Conservation (phyloP, 768 basidiomycete species). For the Termitomyces sp. region DNA sequence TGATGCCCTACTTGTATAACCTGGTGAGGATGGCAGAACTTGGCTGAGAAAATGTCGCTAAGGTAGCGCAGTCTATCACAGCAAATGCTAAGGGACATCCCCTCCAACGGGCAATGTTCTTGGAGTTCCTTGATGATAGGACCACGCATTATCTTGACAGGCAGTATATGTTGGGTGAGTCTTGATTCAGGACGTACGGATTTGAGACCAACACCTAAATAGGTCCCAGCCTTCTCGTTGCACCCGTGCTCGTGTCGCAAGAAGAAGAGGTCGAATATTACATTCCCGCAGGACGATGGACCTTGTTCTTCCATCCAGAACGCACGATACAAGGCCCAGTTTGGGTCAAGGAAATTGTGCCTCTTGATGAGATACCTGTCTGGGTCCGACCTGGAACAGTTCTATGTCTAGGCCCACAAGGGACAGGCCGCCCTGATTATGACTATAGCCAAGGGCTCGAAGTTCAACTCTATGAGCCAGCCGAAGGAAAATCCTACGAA, state of each 20-base stretch:
- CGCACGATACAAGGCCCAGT: conserved; percentile 55
- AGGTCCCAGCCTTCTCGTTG: conserved; percentile 60
- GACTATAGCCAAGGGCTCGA: conserved; percentile 49
- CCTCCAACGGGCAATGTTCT: conserved; percentile 63
- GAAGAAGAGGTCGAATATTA: conserved; percentile 60
- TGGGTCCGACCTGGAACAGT: conserved; percentile 62
- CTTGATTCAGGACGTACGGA: not conserved
- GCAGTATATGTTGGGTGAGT: conserved; percentile 50
- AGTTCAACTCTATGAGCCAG: conserved; percentile 52
- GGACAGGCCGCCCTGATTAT: conserved; percentile 58
- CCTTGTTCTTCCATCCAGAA: conserved; percentile 53
- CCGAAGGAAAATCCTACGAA: conserved; percentile 37
- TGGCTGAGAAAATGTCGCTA: conserved; percentile 1
- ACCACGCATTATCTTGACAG: conserved; percentile 60
- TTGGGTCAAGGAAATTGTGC: conserved; percentile 65
- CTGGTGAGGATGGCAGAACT: conserved; percentile 34
- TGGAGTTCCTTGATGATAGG: conserved; percentile 59
- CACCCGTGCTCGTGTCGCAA: conserved; percentile 56
- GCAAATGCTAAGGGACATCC: conserved; percentile 54
- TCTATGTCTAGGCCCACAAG: conserved; percentile 54
- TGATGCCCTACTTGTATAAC: conserved; percentile 74
- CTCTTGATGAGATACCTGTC: conserved; percentile 63
- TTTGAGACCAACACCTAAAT: conserved; percentile 3
- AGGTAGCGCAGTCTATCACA: conserved; percentile 43
- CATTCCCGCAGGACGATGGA: conserved; percentile 61